These are phyloP conservation scores for Taphrina betulina DNA, from an alignment of 1,139 yeast species.

Conservation along the genomic window DNA sequence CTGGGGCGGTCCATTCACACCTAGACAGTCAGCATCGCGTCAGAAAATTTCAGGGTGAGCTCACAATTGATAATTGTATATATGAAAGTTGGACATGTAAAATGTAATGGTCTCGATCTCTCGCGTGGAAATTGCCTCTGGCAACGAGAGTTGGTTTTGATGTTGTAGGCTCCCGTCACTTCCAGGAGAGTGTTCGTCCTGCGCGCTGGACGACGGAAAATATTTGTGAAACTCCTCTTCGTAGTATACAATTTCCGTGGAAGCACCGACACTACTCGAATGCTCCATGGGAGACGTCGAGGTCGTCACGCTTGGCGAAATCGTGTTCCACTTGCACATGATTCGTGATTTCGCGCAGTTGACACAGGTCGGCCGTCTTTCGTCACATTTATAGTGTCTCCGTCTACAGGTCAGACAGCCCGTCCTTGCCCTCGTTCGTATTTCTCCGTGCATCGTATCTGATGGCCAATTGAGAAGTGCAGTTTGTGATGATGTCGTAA, in stretches of 20 bases:
- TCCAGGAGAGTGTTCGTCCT: too few relatives aligned
- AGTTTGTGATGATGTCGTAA: too few relatives aligned
- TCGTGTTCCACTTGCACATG: constrained; percentile 3
- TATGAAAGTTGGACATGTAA: not conserved
- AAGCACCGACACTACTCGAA: too few relatives aligned
- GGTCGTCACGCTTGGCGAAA: too few relatives aligned
- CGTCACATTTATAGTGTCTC: constrained; percentile 34
- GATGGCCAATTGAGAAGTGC: too few relatives aligned
- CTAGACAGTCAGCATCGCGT: not conserved
- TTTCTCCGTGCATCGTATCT: too few relatives aligned
- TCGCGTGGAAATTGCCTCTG: not conserved
- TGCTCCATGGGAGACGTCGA: too few relatives aligned
- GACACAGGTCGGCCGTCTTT: not conserved
- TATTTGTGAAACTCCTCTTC: too few relatives aligned
- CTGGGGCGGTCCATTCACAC: constrained; percentile 16
- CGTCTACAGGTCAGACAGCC: constrained; percentile 42
- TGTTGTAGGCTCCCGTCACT: too few relatives aligned
- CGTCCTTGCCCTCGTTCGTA: constrained; percentile 39
- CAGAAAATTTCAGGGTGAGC: not conserved
- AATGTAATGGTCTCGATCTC: not conserved
- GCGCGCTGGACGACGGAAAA: too few relatives aligned
- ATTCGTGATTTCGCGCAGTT: not conserved
- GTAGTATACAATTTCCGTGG: too few relatives aligned
- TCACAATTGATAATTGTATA: constrained; percentile 17
- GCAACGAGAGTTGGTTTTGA: too few relatives aligned